Base-by-base conservation (phyloP, 1,284 basidiomycete species). In the Cystobasidium slooffiae region DNA sequence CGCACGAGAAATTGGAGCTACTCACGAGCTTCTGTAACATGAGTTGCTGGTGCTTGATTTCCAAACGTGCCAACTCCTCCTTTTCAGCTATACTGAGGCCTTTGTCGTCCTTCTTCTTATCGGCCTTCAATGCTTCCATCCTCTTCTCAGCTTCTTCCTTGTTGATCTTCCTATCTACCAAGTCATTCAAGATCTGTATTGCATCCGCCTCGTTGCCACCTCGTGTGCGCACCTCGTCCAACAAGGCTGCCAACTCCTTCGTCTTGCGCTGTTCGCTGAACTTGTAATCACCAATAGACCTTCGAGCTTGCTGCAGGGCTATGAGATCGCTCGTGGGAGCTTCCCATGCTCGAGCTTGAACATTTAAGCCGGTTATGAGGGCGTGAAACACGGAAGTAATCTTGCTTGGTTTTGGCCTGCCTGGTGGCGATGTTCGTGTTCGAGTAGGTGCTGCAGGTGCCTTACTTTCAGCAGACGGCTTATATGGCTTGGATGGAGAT, bases 141-240 rank as follows among this genome's bases (percentile, higher is more conserved):
- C 18, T 53, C 24, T 66, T 65, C 22, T 55, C 53, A 20, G 62
- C 51, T 20, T 73, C 70, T 22, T 64, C 63, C 41, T 46, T 63
- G 10, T 44, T 47, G 24, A 52, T 56, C 44, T 66, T 56, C 9
- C 46, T 39, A 22, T 73, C 62, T 49, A 66, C 22, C 2, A 55
- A 44, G 24, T 47, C 55, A 1, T 41, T 22, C 63, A 73, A 47
- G 22, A 73, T 39, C 12, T 65, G 41, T 14, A 73, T 31, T 22
- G 62, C 18, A 46, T 73, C 70, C 37, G 39, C 58, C 41, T 73
- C 62, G 39, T 52, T 53, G 8, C 70, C 70, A 31, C 70, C 70
- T 65, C 24, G 55, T 14, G 51, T 16, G 14, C 55, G 47, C 31
- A 73, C 53, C 51, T 73, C 70, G 43, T 53, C 59, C 41, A 62